These are phyloP conservation scores for Trichoderma oligosporum DNA, from an alignment of 2,329 filamentous ascomycete genomes.

Conservation along the genomic window DNA sequence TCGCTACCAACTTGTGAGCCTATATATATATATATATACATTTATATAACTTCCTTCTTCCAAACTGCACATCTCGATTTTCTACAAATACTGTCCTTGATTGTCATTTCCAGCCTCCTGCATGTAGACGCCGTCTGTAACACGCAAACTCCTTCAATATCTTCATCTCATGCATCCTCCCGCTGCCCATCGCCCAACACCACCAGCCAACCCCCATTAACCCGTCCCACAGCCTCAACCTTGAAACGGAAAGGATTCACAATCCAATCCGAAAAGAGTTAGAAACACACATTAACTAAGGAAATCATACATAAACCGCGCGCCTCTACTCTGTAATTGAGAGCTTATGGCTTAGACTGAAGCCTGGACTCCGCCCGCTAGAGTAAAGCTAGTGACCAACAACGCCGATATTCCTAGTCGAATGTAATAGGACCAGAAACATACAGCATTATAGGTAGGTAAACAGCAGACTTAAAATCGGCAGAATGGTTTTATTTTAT, in stretches of 20 bases:
- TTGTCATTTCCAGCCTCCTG: neutral
- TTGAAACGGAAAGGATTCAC: neutral
- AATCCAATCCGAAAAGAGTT: neutral
- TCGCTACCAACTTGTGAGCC: neutral
- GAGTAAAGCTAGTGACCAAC: neutral
- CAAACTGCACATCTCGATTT: neutral
- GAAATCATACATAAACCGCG: neutral
- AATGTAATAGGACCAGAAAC: neutral
- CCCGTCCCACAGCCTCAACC: neutral
- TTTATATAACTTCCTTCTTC: neutral
- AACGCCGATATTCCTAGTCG: neutral
- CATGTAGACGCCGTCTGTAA: neutral
- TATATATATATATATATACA: neutral
- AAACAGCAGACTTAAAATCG: neutral
- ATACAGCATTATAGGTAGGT: too few relatives aligned
- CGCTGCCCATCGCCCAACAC: neutral
- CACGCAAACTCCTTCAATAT: neutral
- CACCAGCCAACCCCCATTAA: neutral
- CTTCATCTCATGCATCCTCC: neutral
- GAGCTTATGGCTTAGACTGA: neutral
- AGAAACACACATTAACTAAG: neutral
- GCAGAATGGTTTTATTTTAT: too few relatives aligned
- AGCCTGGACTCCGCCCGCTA: neutral
- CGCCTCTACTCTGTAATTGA: neutral
- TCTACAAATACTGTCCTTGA: neutral